Evolutionary conservation across 192 early-diverging fungal genomes (phyloP), one percentile per base, ranked within the genome.

Genomic region (Backusella liffmaniae): DNA sequence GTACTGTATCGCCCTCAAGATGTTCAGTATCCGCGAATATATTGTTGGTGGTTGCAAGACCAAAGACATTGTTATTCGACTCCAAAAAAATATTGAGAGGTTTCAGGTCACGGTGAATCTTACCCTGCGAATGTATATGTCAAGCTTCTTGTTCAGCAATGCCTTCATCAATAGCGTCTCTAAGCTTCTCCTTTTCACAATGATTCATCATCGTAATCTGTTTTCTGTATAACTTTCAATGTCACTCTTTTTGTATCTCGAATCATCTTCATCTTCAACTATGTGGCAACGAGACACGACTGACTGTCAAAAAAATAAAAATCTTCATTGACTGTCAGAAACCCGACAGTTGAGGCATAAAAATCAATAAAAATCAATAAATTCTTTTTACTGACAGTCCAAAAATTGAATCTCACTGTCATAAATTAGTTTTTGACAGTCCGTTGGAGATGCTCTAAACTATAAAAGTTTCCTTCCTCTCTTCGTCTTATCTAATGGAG

Each of bases 61-160:
- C 94, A 85, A 94, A 93, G 72, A 88, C 82, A 73, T 88, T 85
- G 0, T 85, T 81, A 67, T 84, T 88, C 10, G 87, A 81, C 70
- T 93, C 92, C 73, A 94, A 79, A 75, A 94, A 94, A 75, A 92
- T 90, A 70, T 94, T 93, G 75, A 88, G 15, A 26, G 95, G 95
- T 74, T 98, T 98, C 42, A 98, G 76, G 77, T 98, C 97, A 12
- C 97, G 88, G 83, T 94, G 93, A 53, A 95, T 94, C 83, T 95
- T 95, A 15, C 92, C 93, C 76, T 93, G 90, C 7, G 90, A 87
- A 84, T 98, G 96, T 67, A 98, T 92, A 72, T 98, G 92, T 18
- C 82, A 98, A 7, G 86, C 82, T 78, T 93, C 92, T 59, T 96
- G 89, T 34, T 92, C 89, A 65, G 92, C 90, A 13, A 98, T 93